Conservation (phyloP, 148 eudicot genomes). For the Drosera capensis region DNA sequence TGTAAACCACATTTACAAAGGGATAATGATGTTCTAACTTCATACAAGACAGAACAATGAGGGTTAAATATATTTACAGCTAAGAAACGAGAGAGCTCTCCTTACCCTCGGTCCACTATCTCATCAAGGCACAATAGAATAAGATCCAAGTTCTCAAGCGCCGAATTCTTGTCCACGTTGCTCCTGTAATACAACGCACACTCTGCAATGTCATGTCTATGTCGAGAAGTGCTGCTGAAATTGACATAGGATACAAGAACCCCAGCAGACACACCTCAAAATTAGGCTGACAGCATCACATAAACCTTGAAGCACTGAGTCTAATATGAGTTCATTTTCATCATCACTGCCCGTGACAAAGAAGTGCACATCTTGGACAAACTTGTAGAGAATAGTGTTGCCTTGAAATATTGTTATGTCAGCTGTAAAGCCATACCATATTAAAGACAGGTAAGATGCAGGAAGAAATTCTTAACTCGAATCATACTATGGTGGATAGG, state of each 20-base stretch:
- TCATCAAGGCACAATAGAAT: slow-evolving; percentile 63
- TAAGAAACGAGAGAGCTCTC: too few species aligned
- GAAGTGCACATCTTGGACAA: slow-evolving; percentile 51
- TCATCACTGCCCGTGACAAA: slow-evolving; percentile 60
- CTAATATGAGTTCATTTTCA: slow-evolving; percentile 46
- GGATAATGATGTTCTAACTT: too few species aligned
- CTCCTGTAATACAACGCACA: slow-evolving; percentile 24
- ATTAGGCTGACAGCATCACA: slow-evolving; percentile 50
- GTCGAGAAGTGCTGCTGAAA: too few species aligned
- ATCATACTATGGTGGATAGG: background rate
- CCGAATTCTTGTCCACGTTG: slow-evolving; percentile 41
- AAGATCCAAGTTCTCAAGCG: slow-evolving; percentile 59
- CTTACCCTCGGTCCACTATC: slow-evolving; percentile 69
- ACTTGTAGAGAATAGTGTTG: slow-evolving; percentile 51
- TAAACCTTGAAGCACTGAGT: slow-evolving; percentile 49
- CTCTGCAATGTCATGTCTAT: too few species aligned
- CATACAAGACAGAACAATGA: too few species aligned
- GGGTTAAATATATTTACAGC: too few species aligned
- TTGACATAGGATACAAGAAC: too few species aligned
- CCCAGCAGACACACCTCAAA: slow-evolving; percentile 43
- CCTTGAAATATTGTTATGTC: slow-evolving; percentile 47
- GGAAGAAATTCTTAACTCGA: background rate
- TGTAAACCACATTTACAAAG: too few species aligned
- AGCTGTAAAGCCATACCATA: slow-evolving; percentile 29
- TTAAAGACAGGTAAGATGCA: too few species aligned